Conservation (phyloP, 2,329 filamentous ascomycete genomes). For the Cladosporium oxysporum region DNA sequence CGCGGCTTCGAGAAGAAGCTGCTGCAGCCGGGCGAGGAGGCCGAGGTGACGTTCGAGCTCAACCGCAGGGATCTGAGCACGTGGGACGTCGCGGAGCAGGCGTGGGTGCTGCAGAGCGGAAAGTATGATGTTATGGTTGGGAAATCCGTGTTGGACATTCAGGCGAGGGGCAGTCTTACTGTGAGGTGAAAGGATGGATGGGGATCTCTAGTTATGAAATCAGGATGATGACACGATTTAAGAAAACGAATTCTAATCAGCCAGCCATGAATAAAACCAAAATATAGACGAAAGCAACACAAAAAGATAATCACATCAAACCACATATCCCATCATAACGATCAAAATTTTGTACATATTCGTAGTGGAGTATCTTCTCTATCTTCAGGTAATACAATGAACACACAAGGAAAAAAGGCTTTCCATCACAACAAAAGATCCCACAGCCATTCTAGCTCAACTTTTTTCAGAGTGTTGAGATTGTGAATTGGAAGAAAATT, state of each 20-base stretch:
- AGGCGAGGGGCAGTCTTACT: constrained; percentile 3
- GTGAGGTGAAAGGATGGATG: neutral
- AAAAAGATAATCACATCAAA: neutral
- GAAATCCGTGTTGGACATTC: constrained; percentile 12
- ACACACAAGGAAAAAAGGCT: neutral
- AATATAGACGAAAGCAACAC: neutral
- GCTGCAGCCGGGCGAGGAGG: constrained; percentile 28
- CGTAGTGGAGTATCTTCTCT: constrained; percentile 20
- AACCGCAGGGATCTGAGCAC: constrained; percentile 46
- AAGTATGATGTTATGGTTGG: constrained; percentile 12
- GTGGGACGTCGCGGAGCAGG: constrained; percentile 44
- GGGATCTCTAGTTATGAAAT: neutral
- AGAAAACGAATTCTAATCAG: neutral
- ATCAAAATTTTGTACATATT: neutral
- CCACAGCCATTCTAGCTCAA: neutral
- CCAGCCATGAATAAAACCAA: neutral
- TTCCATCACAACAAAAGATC: neutral
- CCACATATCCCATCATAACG: neutral
- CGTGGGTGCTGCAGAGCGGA: constrained; percentile 35
- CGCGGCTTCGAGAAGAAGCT: constrained; percentile 43
- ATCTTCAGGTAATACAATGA: neutral
- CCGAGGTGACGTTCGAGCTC: constrained; percentile 36
- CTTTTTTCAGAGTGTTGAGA: neutral
- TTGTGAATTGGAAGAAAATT: neutral
- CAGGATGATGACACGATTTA: neutral